Evolutionary conservation across 1,139 yeast genomes (phyloP).

Genomic region (Blastobotrys illinoisensis): DNA sequence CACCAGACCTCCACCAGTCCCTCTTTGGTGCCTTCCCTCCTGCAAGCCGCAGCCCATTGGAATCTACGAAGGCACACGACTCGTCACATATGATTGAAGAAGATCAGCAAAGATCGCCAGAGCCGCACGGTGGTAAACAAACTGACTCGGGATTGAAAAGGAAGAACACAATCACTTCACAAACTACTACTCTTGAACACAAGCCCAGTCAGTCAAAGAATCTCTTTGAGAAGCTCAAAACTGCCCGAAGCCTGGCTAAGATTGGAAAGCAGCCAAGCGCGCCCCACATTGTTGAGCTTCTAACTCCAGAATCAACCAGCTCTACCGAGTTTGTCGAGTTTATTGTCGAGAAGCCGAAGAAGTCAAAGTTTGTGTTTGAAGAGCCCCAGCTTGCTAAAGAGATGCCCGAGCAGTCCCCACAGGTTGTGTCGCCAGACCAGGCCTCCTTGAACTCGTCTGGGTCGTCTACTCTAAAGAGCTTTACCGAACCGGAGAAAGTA

Average conservation of each 20-base stretch:
- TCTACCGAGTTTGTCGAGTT: neutral
- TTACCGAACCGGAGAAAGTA: neutral
- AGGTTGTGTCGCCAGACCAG: neutral
- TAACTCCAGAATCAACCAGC: neutral
- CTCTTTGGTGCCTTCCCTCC: neutral
- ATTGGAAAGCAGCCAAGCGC: neutral
- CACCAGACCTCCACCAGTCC: neutral
- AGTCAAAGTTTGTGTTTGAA: neutral
- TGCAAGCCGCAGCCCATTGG: neutral
- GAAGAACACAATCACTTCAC: conserved; percentile 23
- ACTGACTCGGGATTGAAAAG: conserved; percentile 15
- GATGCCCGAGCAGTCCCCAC: neutral
- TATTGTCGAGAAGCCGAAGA: neutral
- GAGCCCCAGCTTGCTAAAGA: neutral
- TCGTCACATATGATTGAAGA: neutral
- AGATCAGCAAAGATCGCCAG: neutral
- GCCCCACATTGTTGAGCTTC: neutral
- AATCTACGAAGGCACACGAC: neutral
- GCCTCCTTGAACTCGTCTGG: neutral
- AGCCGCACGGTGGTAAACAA: neutral
- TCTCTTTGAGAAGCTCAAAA: neutral
- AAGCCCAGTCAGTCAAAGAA: neutral
- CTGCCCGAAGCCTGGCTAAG: neutral
- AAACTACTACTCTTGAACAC: neutral
- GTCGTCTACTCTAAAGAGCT: neutral